Base-by-base conservation (phyloP, 1,139 yeast species). In the Yamadazyma atmosphaerica region DNA sequence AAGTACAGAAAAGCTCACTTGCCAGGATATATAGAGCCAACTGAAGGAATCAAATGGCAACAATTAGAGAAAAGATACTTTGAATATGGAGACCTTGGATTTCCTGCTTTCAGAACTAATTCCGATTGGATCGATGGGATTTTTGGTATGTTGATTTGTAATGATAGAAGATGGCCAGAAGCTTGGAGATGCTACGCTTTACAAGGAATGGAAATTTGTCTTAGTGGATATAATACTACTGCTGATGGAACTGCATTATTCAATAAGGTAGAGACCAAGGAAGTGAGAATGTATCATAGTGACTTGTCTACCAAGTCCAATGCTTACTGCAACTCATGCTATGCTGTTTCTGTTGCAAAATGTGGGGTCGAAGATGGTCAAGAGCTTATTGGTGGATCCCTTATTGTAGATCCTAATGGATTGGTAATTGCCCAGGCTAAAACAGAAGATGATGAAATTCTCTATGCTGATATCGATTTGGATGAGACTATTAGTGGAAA, bases 101-200 rank as follows among this genome's bases (percentile, higher is more conserved):
- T 56, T 47, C 49, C 50, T 26, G 63, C 63, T 16, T 51, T 55
- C 32, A 47, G 51, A 36, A 42, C 60, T 2, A 36, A 54, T 33
- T 54, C 58, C 12, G 64, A 61, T 4, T 60, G 61, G 57, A 58
- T 60, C 26, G 62, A 61, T 43, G 56, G 60, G 21, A 57, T 60
- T 10, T 42, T 58, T 35, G 63, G 64, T 15, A 60, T 59, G 55
- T 45, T 62, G 35, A 62, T 63, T 28, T 63, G 68, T 45, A 63
- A 63, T 38, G 68, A 63, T 44, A 53, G 68, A 48, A 56, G 68
- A 47, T 63, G 68, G 68, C 63, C 65, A 4, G 68, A 63, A 40
- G 62, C 66, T 10, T 63, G 68, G 68, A 60, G 67, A 49, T 39
- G 48, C 29, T 58, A 56, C 32, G 63, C 60, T 11, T 42, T 60